Evolutionary conservation across 2,329 filamentous ascomycete species (phyloP).

Genomic region (Orbilia blumenaviensis): DNA sequence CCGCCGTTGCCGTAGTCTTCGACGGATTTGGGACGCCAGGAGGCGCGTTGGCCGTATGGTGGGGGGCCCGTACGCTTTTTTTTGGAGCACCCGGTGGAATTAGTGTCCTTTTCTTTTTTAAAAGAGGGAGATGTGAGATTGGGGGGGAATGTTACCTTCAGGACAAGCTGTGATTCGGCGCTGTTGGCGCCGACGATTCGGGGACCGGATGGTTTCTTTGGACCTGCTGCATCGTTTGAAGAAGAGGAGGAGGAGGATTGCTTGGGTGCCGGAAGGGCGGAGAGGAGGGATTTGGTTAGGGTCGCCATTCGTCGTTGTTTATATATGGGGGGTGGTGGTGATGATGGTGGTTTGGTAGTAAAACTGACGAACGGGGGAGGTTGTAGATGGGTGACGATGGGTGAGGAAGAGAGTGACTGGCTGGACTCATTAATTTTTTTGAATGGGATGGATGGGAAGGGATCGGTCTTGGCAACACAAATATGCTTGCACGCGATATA

Average conservation of each 20-base stretch:
- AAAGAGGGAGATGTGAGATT: background rate
- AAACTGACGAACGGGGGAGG: background rate
- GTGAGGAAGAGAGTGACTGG: background rate
- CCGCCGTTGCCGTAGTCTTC: constrained; percentile 97
- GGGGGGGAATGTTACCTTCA: constrained; percentile 68
- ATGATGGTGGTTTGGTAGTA: background rate
- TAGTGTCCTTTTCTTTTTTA: constrained; percentile 46
- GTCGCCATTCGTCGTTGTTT: constrained; percentile 55
- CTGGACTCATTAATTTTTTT: constrained; percentile 30
- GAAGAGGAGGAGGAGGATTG: constrained; percentile 44
- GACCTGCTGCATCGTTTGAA: constrained; percentile 44
- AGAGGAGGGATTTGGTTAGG: constrained; percentile 56
- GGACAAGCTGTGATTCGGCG: constrained; percentile 84
- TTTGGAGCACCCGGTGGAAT: constrained; percentile 48
- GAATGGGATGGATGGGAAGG: no score
- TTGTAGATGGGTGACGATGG: background rate
- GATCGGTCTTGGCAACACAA: constrained; percentile 38
- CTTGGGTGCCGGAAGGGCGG: constrained; percentile 57
- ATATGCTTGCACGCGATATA: background rate
- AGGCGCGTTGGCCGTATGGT: constrained; percentile 82
- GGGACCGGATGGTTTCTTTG: constrained; percentile 76
- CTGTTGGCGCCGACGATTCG: constrained; percentile 81
- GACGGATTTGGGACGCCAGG: constrained; percentile 87
- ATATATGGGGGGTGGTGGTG: background rate
- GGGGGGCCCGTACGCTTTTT: constrained; percentile 82